Evolutionary conservation across 768 basidiomycete genomes (phyloP), one percentile per base, ranked within the genome.

Genomic region (Leucogyrophana mollusca): DNA sequence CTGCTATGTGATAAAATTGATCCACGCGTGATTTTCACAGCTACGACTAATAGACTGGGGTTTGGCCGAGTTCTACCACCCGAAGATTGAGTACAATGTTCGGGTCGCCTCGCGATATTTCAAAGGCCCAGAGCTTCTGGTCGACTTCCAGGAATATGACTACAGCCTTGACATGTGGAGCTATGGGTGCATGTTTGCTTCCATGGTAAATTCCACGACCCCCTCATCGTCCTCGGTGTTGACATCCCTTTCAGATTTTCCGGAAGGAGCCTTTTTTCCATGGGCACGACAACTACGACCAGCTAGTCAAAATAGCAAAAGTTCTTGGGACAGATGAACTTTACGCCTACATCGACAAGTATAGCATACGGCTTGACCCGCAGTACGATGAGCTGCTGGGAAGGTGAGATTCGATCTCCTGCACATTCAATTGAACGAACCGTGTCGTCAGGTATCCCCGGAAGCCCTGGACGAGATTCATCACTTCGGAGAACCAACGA

Each of bases 211-310:
- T 57, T 30, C 39, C 16, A 36, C 22, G 18, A 32, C 34, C 7
- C 9, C 34, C 4, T n/a, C 9, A 42, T 24, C 5, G n/a, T 44
- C 46, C 20, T 25, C 40, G 4, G 23, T 24, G 20, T 43, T 45
- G 33, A 40, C 39, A 46, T 22, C 47, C 20, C 20, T 34, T 33
- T 17, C 54, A 97, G 94, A 97, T 98, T 59, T 97, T 98, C 81
- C 84, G 95, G 56, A 97, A 97, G 67, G 95, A 97, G 65, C 95
- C 95, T 18, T 96, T 97, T 74, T 98, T 98, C 81, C 95, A 98
- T 60, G 95, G 95, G 13, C 94, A 96, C 62, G 94, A 98, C 69
- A 98, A 98, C 69, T 95, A 95, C 60, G 95, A 98, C 70, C 95
- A 97, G 63, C 73, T 98, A 48, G 94, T 95, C 61, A 98, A 96